Evolutionary conservation across 1,139 yeast species (phyloP), one percentile per base, ranked within the genome.

Genomic region (Saccharomyces hybrid): DNA sequence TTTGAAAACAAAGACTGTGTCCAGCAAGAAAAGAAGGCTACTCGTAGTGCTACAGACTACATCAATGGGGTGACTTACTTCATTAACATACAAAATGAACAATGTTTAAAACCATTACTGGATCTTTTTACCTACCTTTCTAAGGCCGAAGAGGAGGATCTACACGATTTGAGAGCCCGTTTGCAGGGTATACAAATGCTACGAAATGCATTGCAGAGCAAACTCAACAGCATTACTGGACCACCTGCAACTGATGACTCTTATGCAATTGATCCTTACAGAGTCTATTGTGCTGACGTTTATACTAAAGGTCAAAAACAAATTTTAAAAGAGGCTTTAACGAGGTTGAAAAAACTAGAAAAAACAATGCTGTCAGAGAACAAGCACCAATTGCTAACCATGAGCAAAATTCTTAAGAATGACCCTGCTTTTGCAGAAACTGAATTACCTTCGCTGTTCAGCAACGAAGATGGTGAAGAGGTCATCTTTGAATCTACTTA

Each of bases 111-210:
- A 6, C 65, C 71, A 11, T 66, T 85, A 51, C 64, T 83, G 5
- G 69, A 71, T 34, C 71, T 84, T 20, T 85, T 84, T 65, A 79
- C 80, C 29, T 76, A 70, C 60, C 66, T 85, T 42, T 78, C 79
- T 1, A 75, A 72, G 53, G 75, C 73, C 53, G 68, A 71, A 1
- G 70, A 73, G 65, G 87, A 83, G 59, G 61, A 59, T 2, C 62
- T 62, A 6, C 65, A 74, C 16, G 75, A 79, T 0, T 64, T 82
- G 46, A 73, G 88, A 62, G 78, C 82, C 77, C 71, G 74, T 57
- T 70, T 85, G 7, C 82, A 83, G 31, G 89, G 88, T 0, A 64
- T 84, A 48, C 79, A 80, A 59, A 54, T 53, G 28, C 50, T 68
- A 50, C 61, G 65, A 49, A 56, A 54, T 14, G 69, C 70, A 1